phyloP scores from a whole-genome alignment of 2,329 filamentous ascomycete genomes.

The Phyllosticta citriasiana region DNA sequence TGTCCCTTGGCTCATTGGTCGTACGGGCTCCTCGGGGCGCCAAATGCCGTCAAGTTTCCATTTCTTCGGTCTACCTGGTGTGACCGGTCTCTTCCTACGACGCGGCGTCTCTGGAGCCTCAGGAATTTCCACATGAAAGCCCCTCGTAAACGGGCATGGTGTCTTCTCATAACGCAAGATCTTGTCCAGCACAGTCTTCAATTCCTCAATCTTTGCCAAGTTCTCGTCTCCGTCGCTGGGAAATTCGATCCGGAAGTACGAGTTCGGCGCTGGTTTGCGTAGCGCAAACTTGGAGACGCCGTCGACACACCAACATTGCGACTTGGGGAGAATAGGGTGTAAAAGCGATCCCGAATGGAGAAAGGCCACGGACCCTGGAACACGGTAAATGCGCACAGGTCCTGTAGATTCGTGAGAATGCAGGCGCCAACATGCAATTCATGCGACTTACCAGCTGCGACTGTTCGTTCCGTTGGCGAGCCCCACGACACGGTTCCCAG shows the following conservation, averaged over 20 bases:
- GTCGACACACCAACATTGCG: slow-evolving; percentile 90
- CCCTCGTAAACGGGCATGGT: slow-evolving; percentile 70
- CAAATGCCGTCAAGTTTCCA: slow-evolving; percentile 39
- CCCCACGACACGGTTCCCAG: slow-evolving; percentile 61
- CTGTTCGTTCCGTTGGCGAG: slow-evolving; percentile 67
- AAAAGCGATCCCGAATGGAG: slow-evolving; percentile 75
- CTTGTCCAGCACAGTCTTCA: slow-evolving; percentile 60
- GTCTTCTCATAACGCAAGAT: slow-evolving; percentile 83
- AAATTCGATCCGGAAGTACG: slow-evolving; percentile 86
- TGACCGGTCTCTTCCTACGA: slow-evolving; percentile 55
- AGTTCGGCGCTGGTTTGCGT: slow-evolving; percentile 62
- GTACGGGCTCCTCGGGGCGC: slow-evolving; percentile 33
- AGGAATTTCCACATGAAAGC: slow-evolving; percentile 65
- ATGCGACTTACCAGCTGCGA: slow-evolving; percentile 58
- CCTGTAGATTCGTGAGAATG: slow-evolving; percentile 35
- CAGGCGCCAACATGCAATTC: slow-evolving; percentile 10
- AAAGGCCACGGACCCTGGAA: slow-evolving; percentile 78
- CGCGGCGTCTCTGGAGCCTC: slow-evolving; percentile 53
- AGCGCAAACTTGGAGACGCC: slow-evolving; percentile 77
- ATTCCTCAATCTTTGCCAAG: slow-evolving; percentile 49
- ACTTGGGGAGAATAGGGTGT: slow-evolving; percentile 78
- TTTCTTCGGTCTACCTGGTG: slow-evolving; percentile 45
- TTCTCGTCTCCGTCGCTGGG: slow-evolving; percentile 57
- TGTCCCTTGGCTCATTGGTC: slow-evolving; percentile 21
- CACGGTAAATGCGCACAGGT: slow-evolving; percentile 71